These are phyloP conservation scores for Scortechinia acanthostroma DNA, from an alignment of 2,329 filamentous ascomycete species.

Conservation along the genomic window DNA sequence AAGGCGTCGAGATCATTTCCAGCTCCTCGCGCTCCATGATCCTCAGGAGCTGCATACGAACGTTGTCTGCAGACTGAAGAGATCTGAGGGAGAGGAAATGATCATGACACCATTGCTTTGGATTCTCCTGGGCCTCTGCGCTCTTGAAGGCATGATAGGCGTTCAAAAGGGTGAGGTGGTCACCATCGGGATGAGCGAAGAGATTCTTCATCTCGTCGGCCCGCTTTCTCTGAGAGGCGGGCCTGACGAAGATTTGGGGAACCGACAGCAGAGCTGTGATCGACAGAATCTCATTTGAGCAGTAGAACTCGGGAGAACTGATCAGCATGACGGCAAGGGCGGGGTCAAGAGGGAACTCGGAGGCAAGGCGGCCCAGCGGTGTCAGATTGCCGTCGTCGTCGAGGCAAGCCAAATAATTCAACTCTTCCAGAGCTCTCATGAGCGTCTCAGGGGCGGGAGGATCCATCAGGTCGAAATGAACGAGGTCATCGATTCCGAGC, in stretches of 20 bases:
- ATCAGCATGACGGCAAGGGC: slow-evolving; percentile 96
- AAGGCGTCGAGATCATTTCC: slow-evolving; percentile 80
- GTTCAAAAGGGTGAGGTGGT: slow-evolving; percentile 92
- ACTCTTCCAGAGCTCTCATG: slow-evolving; percentile 93
- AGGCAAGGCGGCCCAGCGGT: slow-evolving; percentile 75
- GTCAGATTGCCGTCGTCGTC: slow-evolving; percentile 95
- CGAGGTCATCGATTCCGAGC: slow-evolving; percentile 86
- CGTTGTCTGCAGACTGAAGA: slow-evolving; percentile 86
- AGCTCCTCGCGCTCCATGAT: slow-evolving; percentile 93
- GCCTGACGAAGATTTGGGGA: slow-evolving; percentile 86
- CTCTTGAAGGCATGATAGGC: slow-evolving; percentile 96
- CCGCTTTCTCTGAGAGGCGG: slow-evolving; percentile 75
- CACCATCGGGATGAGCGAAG: slow-evolving; percentile 86
- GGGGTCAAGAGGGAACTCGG: slow-evolving; percentile 91
- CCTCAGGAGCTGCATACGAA: slow-evolving; percentile 81
- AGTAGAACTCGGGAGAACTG: slow-evolving; percentile 94
- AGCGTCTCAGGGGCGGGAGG: slow-evolving; percentile 95
- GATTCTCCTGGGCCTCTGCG: slow-evolving; percentile 55
- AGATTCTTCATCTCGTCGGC: slow-evolving; percentile 96
- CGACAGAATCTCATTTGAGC: slow-evolving; percentile 95
- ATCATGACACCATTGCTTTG: slow-evolving; percentile 91
- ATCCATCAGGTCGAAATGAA: slow-evolving; percentile 98
- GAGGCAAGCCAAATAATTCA: slow-evolving; percentile 93
- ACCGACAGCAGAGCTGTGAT: slow-evolving; percentile 90
- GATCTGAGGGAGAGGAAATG: slow-evolving; percentile 89